Conservation (phyloP, 495 filamentous ascomycete genomes). For the Daldinia caldariorum region DNA sequence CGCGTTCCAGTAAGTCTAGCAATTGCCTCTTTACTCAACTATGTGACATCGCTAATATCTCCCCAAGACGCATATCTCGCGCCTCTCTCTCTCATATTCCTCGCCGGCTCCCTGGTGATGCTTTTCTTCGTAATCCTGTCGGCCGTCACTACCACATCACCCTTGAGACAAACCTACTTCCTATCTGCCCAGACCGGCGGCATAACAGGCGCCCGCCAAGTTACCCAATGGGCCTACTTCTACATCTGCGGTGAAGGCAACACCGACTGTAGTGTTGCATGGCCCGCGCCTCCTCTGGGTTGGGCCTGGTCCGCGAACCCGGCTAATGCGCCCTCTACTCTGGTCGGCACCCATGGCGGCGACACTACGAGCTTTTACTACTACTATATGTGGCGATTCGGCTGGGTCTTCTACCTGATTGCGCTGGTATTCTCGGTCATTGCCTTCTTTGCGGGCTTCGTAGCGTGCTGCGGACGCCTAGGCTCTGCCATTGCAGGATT, state of each 20-base stretch:
- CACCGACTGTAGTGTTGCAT: slow-evolving; percentile 55
- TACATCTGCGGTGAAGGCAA: slow-evolving; percentile 67
- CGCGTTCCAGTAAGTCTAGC: slow-evolving; percentile 30
- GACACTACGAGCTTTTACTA: slow-evolving; percentile 59
- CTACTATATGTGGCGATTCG: slow-evolving; percentile 68
- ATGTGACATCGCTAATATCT: background rate
- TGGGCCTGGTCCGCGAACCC: slow-evolving; percentile 59
- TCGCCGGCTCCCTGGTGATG: slow-evolving; percentile 75
- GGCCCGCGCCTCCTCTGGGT: slow-evolving; percentile 59
- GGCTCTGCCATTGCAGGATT: slow-evolving; percentile 57
- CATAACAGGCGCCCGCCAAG: slow-evolving; percentile 69
- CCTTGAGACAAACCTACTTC: slow-evolving; percentile 82
- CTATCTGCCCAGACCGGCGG: slow-evolving; percentile 75
- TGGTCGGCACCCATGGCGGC: slow-evolving; percentile 57
- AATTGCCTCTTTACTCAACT: background rate
- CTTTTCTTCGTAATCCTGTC: slow-evolving; percentile 84
- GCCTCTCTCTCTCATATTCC: slow-evolving; percentile 74
- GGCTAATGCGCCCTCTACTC: slow-evolving; percentile 49
- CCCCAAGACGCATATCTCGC: slow-evolving; percentile 53
- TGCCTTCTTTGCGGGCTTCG: slow-evolving; percentile 63
- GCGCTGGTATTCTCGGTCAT: slow-evolving; percentile 70
- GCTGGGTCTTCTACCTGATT: slow-evolving; percentile 79
- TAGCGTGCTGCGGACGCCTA: slow-evolving; percentile 61
- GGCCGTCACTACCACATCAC: slow-evolving; percentile 66
- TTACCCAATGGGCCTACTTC: slow-evolving; percentile 90